Conservation (phyloP, 768 basidiomycete species). For the Termitomyces sp. region DNA sequence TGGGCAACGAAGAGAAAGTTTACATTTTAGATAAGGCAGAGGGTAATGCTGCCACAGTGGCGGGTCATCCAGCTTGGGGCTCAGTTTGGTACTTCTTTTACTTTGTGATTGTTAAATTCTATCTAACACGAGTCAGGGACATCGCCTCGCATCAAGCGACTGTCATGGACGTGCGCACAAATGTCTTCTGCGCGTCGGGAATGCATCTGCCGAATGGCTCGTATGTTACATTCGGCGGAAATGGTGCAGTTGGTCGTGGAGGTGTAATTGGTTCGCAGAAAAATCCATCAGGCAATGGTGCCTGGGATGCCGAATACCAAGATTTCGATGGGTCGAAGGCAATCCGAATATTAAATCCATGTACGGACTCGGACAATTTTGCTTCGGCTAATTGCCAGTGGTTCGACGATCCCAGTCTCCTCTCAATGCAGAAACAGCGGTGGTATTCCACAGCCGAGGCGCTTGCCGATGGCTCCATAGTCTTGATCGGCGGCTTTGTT, state of each 20-base stretch:
- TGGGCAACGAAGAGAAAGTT: slow-evolving; percentile 76
- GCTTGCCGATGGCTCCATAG: slow-evolving; percentile 72
- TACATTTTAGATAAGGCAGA: slow-evolving; percentile 94
- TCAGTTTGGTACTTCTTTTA: slow-evolving; percentile 50
- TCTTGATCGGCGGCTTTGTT: slow-evolving; percentile 78
- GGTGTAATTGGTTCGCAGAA: slow-evolving; percentile 53
- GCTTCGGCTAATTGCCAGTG: slow-evolving; percentile 55
- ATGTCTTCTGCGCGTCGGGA: slow-evolving; percentile 80
- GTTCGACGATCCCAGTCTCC: slow-evolving; percentile 63
- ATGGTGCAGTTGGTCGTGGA: slow-evolving; percentile 66
- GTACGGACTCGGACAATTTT: slow-evolving; percentile 48
- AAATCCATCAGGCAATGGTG: slow-evolving; percentile 43
- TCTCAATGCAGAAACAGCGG: slow-evolving; percentile 66
- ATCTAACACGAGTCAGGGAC: slow-evolving; percentile 42
- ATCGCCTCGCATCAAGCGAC: slow-evolving; percentile 53
- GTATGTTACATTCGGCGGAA: slow-evolving; percentile 73
- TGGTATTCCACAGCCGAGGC: slow-evolving; percentile 82
- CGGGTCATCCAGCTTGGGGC: slow-evolving; percentile 74
- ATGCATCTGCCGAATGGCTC: slow-evolving; percentile 82
- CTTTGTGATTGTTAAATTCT: neutral
- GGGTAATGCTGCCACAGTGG: slow-evolving; percentile 62
- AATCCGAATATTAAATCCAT: slow-evolving; percentile 83
- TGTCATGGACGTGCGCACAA: slow-evolving; percentile 71
- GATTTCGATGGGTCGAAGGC: slow-evolving; percentile 83
- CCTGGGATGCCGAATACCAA: slow-evolving; percentile 65